Conservation (phyloP, 441 rosid species). For the Cnidoscolus chayamansa region DNA sequence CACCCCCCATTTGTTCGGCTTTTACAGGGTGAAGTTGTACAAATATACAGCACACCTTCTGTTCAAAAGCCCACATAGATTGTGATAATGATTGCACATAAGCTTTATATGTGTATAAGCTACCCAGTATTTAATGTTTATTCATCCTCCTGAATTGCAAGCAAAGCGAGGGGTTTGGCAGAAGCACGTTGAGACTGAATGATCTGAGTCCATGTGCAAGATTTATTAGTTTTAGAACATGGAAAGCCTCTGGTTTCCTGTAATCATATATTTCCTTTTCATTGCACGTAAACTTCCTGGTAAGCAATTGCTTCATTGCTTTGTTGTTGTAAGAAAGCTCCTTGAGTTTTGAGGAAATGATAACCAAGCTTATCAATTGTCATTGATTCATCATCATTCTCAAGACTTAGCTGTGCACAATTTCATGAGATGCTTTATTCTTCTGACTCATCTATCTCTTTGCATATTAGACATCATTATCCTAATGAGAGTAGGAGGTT, state of each 20-base stretch:
- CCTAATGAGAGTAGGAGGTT: no score
- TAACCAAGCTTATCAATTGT: background rate
- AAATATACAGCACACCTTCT: conserved; percentile 56
- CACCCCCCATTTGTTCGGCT: conserved; percentile 34
- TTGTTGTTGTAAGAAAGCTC: conserved; percentile 29
- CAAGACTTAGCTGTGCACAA: no score
- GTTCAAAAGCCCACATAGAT: conserved; percentile 26
- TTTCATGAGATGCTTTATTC: no score
- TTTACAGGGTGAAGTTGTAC: conserved; percentile 74
- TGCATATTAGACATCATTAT: no score
- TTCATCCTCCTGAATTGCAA: conserved; percentile 7
- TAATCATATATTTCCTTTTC: conserved; percentile 7
- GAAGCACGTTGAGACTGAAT: conserved; percentile 54
- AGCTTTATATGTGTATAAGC: conserved; percentile 25
- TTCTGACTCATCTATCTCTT: no score
- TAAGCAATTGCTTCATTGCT: conserved; percentile 35
- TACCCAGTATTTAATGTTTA: conserved; percentile 10
- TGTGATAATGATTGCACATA: conserved; percentile 32
- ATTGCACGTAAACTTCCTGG: conserved; percentile 19
- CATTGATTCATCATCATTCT: no score
- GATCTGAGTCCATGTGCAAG: conserved; percentile 56
- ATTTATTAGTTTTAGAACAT: conserved; percentile 20
- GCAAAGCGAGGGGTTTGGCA: conserved; percentile 6
- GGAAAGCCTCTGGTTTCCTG: conserved; percentile 49
- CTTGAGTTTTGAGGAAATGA: conserved; percentile 16